Percentiles rank a stretch among this genome's conserved stretches.
phyloP scores from a whole-genome alignment of 139 green algal species.

The Asterochloris sp. region DNA sequence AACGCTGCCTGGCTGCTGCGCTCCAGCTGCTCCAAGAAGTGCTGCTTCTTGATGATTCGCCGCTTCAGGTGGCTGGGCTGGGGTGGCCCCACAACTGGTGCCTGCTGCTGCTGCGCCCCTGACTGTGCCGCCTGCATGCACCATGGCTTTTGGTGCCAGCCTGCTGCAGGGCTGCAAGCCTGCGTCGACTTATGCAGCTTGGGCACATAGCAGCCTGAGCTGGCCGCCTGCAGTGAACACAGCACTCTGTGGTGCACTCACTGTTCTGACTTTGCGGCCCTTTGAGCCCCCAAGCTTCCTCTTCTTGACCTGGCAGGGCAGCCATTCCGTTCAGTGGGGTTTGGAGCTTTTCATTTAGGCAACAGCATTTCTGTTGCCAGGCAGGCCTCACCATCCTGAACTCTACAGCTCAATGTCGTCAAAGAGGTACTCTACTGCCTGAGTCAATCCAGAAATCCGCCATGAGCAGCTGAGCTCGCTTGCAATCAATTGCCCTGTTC shows the following conservation, averaged over 20 bases:
- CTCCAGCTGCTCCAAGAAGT: slow-evolving; percentile 8
- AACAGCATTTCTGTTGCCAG: background rate
- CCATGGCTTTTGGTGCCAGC: background rate
- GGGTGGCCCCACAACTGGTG: background rate
- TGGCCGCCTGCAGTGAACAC: background rate
- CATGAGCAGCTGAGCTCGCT: background rate
- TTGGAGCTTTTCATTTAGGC: background rate
- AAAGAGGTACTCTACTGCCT: background rate
- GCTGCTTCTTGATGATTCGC: slow-evolving; percentile 7
- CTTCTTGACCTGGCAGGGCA: slow-evolving; percentile 5
- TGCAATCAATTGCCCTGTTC: background rate
- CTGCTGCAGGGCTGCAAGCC: background rate
- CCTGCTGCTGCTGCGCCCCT: background rate
- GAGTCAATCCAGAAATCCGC: background rate
- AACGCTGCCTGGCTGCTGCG: slow-evolving; percentile 4
- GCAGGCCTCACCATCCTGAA: background rate
- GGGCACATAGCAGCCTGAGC: too few species aligned
- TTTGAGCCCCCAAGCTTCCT: background rate
- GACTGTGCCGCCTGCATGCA: background rate
- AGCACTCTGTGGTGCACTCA: background rate
- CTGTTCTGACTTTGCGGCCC: background rate
- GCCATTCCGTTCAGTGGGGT: background rate
- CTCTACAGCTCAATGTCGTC: background rate
- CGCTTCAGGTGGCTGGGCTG: slow-evolving; percentile 5
- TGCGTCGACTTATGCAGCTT: background rate